Base-by-base conservation (phyloP, 352 stramenopile species). In the Pythium dissimile region DNA sequence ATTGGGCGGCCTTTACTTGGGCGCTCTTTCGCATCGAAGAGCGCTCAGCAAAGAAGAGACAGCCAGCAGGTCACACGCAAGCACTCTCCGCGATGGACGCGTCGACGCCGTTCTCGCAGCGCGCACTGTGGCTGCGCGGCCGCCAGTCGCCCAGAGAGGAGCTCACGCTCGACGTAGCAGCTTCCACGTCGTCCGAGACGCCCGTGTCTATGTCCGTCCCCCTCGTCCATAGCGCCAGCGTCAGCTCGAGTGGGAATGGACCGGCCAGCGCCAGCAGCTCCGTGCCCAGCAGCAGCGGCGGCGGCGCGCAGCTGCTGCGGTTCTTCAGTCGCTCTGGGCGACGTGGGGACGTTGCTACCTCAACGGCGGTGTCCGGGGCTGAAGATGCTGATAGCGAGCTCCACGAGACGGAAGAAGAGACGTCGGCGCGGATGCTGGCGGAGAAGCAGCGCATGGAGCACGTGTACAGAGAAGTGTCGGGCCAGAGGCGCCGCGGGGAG, bases 401-500 rank as follows among this genome's bases (percentile, higher is more conserved):
- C 11, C 6, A 16, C 20, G 48, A 59, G 23, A 39, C 23, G 20
- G n/a, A 49, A 24, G 58, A 59, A 20, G 45, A 60, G 39, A 43
- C 44, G 7, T 24, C 7, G 11, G 50, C 31, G 27, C 58, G 43
- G 20, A 41, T 51, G 49, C 20, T 50, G 18, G 44, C 38, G 27
- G 64, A 80, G 39, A 71, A 75, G 44, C 57, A 72, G 42, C 69
- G 75, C 20, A 85, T 85, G 75, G 67, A 81, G 46, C 69, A 67
- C 27, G 75, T 85, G 23, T 85, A 77, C 37, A 50, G 76, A 18
- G 67, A 85, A 38, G 67, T 85, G 0, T 79, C 67, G 23, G 58
- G 71, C 2, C 60, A 71, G 23, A 77, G 72, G 50, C 59, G 61
- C n/a, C 68, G 69, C 3, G 30, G 56, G 44, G 52, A 59, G 21